Base-by-base conservation (phyloP, 2,329 filamentous ascomycete species). In the Grosmannia clavigera region DNA sequence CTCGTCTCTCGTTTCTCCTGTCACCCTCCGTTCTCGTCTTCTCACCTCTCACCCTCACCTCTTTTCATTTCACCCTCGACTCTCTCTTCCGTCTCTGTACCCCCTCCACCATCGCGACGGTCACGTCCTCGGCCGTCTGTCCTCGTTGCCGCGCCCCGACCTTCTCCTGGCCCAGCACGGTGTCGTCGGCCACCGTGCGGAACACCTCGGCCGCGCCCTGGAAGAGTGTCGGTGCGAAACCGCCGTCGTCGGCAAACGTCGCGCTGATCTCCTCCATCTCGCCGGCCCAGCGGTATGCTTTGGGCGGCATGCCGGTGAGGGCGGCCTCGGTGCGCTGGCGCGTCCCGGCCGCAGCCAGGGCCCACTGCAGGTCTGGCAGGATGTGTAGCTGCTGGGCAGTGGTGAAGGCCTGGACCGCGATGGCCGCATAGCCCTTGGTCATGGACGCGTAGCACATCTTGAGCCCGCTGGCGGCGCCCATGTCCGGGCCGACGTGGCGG, bases 201-300 rank as follows among this genome's bases (percentile, higher is more conserved):
- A 85, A 90, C 7, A 88, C 77, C 35, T 75, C 77, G 0, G 85
- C 85, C 7, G 84, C 80, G 12, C 80, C 80, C 14, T 73, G 69
- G 65, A 88, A 88, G 31, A 86, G 70, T 29, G 75, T 72, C 12
- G 70, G 70, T 5, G 71, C 71, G 69, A 87, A 88, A 0, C 85
- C 85, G 0, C 83, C 86, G 59, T 86, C 84, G 51, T 81, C 78
- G 7, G 72, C 72, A 69, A 89, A 85, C 3, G 85, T 87, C 61
- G 78, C 74, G 4, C 80, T 81, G 67, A 92, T 90, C 75, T 91
- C 83, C 65, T 84, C 79, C 87, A 92, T 90, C 75, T 91, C 87
- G 40, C 78, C 75, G 0, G 89, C 84, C 87, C 87, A 92, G 12
- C 88, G 76, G 69, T 90, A 90, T 22, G 88, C 87, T 72, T 91